Evolutionary conservation across 2,329 filamentous ascomycete genomes (phyloP).

Genomic region (Hypoxylon rubiginosum): DNA sequence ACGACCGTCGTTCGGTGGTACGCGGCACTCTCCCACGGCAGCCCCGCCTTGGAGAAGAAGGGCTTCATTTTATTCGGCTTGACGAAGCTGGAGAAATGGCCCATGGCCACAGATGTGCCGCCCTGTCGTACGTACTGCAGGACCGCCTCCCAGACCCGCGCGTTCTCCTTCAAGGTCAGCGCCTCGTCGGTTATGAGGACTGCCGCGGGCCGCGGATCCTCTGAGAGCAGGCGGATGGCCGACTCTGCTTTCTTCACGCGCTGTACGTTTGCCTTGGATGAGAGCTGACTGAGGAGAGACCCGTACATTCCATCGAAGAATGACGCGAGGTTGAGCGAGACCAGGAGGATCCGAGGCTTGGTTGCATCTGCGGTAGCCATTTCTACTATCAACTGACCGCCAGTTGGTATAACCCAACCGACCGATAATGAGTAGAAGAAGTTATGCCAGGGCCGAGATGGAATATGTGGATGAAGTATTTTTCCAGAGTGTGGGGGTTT

Average conservation of each 20-base stretch:
- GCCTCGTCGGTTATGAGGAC: constrained; percentile 6
- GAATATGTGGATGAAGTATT: too few species aligned
- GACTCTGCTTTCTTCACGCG: not conserved
- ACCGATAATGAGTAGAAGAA: too few species aligned
- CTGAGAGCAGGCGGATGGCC: not conserved
- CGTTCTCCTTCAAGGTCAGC: not conserved
- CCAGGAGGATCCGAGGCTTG: not conserved
- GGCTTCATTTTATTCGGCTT: constrained; percentile 12
- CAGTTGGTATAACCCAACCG: too few species aligned
- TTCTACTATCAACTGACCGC: too few species aligned
- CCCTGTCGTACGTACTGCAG: constrained; percentile 8
- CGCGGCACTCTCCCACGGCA: constrained; percentile 43
- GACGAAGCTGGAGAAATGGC: constrained; percentile 31
- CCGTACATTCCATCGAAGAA: constrained; percentile 4
- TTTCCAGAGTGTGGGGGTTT: too few species aligned
- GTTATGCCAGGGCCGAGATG: too few species aligned
- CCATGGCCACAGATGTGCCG: constrained; percentile 30
- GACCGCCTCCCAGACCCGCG: constrained; percentile 1
- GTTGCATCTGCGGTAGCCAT: not conserved
- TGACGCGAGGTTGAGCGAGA: not conserved
- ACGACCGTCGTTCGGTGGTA: constrained; percentile 38
- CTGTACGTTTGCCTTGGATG: not conserved
- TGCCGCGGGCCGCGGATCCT: not conserved
- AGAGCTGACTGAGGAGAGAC: not conserved
- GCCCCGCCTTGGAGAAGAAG: constrained; percentile 45